Conservation (phyloP, 2,329 filamentous ascomycete species). For the Xylariaceae sp. region DNA sequence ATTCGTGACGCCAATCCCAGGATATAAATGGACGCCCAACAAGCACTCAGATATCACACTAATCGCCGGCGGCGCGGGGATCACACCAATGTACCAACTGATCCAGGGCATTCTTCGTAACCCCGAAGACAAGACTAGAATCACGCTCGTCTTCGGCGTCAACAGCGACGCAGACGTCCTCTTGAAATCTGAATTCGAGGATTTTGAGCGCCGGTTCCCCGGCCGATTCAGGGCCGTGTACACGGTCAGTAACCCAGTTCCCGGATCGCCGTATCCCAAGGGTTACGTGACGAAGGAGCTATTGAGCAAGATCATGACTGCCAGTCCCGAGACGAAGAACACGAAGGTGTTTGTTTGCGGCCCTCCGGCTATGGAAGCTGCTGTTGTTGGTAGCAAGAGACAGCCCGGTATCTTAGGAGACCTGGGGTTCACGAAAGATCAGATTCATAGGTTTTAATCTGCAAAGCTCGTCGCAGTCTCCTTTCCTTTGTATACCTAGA, state of each 20-base stretch:
- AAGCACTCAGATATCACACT: slow-evolving; percentile 54
- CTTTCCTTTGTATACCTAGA: no score
- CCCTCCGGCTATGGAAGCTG: slow-evolving; percentile 63
- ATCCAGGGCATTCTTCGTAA: slow-evolving; percentile 60
- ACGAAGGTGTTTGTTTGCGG: slow-evolving; percentile 68
- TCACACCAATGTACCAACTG: slow-evolving; percentile 69
- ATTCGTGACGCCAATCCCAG: slow-evolving; percentile 54
- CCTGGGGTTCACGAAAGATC: slow-evolving; percentile 55
- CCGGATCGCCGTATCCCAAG: slow-evolving; percentile 43
- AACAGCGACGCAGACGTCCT: slow-evolving; percentile 64
- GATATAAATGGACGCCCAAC: slow-evolving; percentile 53
- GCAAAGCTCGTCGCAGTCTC: background rate
- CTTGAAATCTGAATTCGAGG: slow-evolving; percentile 53
- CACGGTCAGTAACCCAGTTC: slow-evolving; percentile 49
- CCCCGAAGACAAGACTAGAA: slow-evolving; percentile 57
- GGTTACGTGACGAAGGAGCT: slow-evolving; percentile 59
- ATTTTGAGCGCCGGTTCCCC: slow-evolving; percentile 47
- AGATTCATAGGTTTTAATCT: slow-evolving; percentile 58
- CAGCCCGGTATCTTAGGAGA: slow-evolving; percentile 51
- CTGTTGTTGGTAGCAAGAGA: slow-evolving; percentile 46
- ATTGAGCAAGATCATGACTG: slow-evolving; percentile 45
- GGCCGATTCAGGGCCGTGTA: slow-evolving; percentile 58
- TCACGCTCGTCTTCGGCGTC: slow-evolving; percentile 65
- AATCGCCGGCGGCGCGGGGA: slow-evolving; percentile 69
- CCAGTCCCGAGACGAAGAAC: slow-evolving; percentile 31